A percentile compares a stretch with the other conserved stretches of the same genome.
phyloP scores from a whole-genome alignment of 83 land plant genomes.

The Larix sibirica region DNA sequence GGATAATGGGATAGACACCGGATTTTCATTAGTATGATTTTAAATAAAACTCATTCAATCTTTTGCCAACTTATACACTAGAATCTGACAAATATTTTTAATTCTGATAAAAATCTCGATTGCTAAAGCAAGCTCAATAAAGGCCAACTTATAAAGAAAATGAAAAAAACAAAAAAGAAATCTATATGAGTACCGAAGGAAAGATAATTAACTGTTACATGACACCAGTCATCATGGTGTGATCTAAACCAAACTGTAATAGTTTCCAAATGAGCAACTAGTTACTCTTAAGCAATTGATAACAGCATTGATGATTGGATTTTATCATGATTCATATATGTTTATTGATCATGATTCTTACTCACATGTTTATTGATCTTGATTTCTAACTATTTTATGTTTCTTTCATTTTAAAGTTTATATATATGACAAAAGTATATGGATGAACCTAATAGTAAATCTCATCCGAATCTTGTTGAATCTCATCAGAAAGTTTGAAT shows the following conservation, averaged over 20 bases:
- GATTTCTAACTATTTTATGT: too few relatives aligned
- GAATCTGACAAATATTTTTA: background rate
- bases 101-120: background rate
- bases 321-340: too few relatives aligned
- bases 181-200: background rate
- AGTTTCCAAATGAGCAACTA: too few relatives aligned
- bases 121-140: background rate
- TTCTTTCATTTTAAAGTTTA: too few relatives aligned
- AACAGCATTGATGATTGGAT: too few relatives aligned
- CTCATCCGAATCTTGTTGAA: too few relatives aligned
- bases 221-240: constrained; percentile 98
- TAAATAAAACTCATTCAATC: background rate
- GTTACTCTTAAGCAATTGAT: too few relatives aligned
- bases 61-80: background rate
- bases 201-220: constrained; percentile 45
- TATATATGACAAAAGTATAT: too few relatives aligned
- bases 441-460: too few relatives aligned
- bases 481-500: too few relatives aligned
- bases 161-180: background rate
- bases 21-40: background rate
- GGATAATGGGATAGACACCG: constrained; percentile 1
- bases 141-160: background rate
- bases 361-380: too few relatives aligned
- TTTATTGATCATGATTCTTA: too few relatives aligned
- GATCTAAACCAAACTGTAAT: constrained; percentile 97